Evolutionary conservation across 2,329 filamentous ascomycete genomes (phyloP).

Genomic region (Botrytis galanthina): DNA sequence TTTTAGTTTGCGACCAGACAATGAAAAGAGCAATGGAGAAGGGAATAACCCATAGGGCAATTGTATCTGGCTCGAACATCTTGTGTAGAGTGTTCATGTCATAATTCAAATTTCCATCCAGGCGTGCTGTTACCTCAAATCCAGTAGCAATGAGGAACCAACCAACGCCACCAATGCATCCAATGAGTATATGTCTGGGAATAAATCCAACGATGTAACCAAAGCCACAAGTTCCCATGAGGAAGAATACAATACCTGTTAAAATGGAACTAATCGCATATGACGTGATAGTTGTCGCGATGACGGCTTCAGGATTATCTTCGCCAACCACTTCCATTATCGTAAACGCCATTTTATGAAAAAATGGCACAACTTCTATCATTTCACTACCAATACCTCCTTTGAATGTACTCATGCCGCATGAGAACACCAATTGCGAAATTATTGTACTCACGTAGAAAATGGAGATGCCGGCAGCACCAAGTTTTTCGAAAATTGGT

Average conservation of each 20-base stretch:
- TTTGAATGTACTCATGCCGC: constrained; percentile 79
- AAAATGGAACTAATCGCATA: constrained; percentile 89
- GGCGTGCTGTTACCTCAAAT: constrained; percentile 85
- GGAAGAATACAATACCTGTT: constrained; percentile 87
- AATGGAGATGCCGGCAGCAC: constrained; percentile 93
- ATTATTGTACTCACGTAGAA: constrained; percentile 98
- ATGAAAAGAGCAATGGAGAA: constrained; percentile 73
- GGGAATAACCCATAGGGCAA: constrained; percentile 81
- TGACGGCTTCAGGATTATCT: constrained; percentile 78
- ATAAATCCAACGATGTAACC: constrained; percentile 97
- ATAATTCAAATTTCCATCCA: constrained; percentile 83
- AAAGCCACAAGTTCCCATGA: constrained; percentile 82
- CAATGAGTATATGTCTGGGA: constrained; percentile 90
- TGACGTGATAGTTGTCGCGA: constrained; percentile 89
- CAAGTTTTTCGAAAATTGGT: constrained; percentile 79
- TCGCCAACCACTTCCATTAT: constrained; percentile 78
- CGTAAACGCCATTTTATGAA: constrained; percentile 94
- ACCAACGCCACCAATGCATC: constrained; percentile 94
- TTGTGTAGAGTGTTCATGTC: constrained; percentile 72
- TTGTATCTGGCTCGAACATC: constrained; percentile 69
- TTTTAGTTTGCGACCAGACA: constrained; percentile 71
- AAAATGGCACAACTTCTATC: constrained; percentile 98
- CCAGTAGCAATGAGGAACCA: constrained; percentile 92
- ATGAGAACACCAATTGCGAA: constrained; percentile 85
- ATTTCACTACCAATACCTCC: constrained; percentile 94